Evolutionary conservation across 441 rosid genomes (phyloP).

Genomic region (Erodium moschatum): DNA sequence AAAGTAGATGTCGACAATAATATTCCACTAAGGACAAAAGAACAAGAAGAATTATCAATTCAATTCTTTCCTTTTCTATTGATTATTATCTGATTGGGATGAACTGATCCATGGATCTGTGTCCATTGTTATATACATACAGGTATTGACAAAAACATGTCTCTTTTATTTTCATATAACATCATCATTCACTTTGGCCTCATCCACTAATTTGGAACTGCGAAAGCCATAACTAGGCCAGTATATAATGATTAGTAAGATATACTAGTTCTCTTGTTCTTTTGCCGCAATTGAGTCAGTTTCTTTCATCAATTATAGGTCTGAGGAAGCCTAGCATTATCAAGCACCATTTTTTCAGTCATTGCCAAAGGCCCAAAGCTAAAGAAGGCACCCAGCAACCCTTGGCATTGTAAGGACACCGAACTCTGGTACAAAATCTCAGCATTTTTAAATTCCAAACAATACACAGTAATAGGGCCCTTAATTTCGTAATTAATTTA

Average conservation of each 20-base stretch:
- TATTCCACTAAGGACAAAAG: too few species aligned
- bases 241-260: neutral
- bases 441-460: neutral
- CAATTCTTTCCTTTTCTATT: neutral
- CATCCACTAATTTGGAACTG: constrained; percentile 1
- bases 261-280: neutral
- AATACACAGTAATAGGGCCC: neutral
- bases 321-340: too few species aligned
- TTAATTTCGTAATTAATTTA: neutral
- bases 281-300: neutral
- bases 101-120: neutral
- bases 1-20: neutral
- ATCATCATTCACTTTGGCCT: constrained; percentile 3
- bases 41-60: neutral
- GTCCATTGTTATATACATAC: neutral
- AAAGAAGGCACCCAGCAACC: too few species aligned
- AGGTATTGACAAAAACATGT: neutral
- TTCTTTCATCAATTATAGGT: too few species aligned
- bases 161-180: neutral
- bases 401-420: neutral
- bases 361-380: too few species aligned
- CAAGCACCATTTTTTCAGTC: too few species aligned
- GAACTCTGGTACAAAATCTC: neutral
- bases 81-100: neutral
- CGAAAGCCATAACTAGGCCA: neutral